Conservation (phyloP, 305 asterid genomes). For the Plantago coronopus region DNA sequence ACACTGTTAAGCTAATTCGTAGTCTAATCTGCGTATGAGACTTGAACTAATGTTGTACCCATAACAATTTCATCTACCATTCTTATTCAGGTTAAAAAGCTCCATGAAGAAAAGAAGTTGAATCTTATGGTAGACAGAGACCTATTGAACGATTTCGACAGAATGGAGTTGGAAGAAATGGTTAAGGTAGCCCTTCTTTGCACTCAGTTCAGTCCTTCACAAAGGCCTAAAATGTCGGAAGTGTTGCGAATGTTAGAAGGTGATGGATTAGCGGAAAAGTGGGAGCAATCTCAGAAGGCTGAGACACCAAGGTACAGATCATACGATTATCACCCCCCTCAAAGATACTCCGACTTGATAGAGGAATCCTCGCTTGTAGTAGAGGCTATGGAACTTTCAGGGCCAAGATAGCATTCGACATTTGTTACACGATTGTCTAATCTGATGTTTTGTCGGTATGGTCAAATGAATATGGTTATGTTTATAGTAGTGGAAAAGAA, state of each 20-base stretch:
- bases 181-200: slow-evolving; percentile 81
- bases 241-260: slow-evolving; percentile 92
- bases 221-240: slow-evolving; percentile 88
- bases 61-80: not conserved
- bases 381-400: slow-evolving; percentile 93
- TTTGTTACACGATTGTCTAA: slow-evolving; percentile 7
- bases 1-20: too few relatives aligned
- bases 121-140: slow-evolving; percentile 67
- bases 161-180: slow-evolving; percentile 70
- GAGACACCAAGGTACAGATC: slow-evolving; percentile 51
- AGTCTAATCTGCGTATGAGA: too few relatives aligned
- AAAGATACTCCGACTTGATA: slow-evolving; percentile 69
- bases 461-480: slow-evolving; percentile 22
- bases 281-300: slow-evolving; percentile 78
- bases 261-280: slow-evolving; percentile 77
- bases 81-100: slow-evolving; percentile 62
- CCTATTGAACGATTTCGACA: slow-evolving; percentile 50
- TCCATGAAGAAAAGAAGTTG: slow-evolving; percentile 77
- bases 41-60: too few relatives aligned
- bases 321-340: slow-evolving; percentile 42
- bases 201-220: slow-evolving; percentile 67
- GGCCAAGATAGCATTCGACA: slow-evolving; percentile 65
- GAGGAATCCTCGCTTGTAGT: slow-evolving; percentile 78
- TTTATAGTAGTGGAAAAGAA: slow-evolving; percentile 38
- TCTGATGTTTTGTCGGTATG: slow-evolving; percentile 12